phyloP scores from a whole-genome alignment of 2,329 filamentous ascomycete species.

The Didymella sp. region DNA sequence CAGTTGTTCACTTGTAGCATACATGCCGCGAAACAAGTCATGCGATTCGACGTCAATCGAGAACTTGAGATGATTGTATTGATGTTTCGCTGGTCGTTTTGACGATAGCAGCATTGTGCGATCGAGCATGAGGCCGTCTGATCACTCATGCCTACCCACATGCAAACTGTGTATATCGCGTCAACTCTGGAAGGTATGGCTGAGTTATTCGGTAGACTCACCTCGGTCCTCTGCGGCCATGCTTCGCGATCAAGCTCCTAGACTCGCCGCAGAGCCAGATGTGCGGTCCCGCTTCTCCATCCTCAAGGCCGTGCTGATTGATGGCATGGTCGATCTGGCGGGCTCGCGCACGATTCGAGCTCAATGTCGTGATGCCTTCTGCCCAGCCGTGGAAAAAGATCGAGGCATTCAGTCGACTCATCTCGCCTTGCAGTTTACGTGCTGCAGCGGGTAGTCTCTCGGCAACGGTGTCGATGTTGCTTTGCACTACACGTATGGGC shows the following conservation, averaged over 20 bases:
- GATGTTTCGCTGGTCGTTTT: not conserved
- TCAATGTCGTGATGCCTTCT: conserved; percentile 68
- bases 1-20: not conserved
- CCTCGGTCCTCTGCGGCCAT: conserved; percentile 31
- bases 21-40: no score
- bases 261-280: conserved; percentile 71
- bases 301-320: conserved; percentile 57
- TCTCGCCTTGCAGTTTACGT: conserved; percentile 53
- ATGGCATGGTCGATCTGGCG: conserved; percentile 69
- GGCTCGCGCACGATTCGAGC: conserved; percentile 71
- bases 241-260: conserved; percentile 70
- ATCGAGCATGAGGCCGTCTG: not conserved
- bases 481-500: conserved; percentile 63
- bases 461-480: conserved; percentile 51
- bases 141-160: not conserved
- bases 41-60: not conserved
- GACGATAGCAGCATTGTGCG: not conserved
- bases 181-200: not conserved
- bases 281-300: conserved; percentile 65
- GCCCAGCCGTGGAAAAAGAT: conserved; percentile 78
- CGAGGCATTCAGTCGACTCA: conserved; percentile 69
- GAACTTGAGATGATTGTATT: not conserved
- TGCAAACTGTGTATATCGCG: not conserved
- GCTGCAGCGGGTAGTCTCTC: conserved; percentile 56
- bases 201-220: not conserved